Base-by-base conservation (phyloP, 1,284 basidiomycete species). In the Acaromyces ingoldii region DNA sequence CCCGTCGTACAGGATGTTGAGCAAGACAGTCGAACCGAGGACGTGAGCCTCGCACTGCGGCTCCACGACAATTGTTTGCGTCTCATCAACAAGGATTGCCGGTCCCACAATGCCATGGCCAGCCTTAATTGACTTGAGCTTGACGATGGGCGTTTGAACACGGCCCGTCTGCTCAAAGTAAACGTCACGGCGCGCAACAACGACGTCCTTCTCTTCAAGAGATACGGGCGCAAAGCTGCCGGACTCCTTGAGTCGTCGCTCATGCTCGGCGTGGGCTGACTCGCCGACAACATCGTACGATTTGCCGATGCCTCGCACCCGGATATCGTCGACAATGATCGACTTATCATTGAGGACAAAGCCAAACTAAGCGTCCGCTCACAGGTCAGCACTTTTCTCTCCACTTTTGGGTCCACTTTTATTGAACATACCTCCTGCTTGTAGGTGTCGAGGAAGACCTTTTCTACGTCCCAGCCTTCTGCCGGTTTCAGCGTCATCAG, bases 321-420 rank as follows among this genome's bases (percentile, higher is more conserved):
- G 90, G 76, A 97, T 80, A 77, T 96, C 91, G 74, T 95, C 91
- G 9, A 93, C 87, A 41, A 90, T 82, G 63, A 96, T 82, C 65
- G 73, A 57, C 44, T 87, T 87, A 38, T 81, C 83, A 55, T 89
- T 85, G 21, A 96, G 79, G 56, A 92, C 77, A 79, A 97, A 97
- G 1, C 92, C 93, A 70, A 97, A 98, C 76, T 91, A 88, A 3
- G 15, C 26, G 29, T 6, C 29, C 15, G n/a, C n/a, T 31, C 11
- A 5, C n/a, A 28, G 3, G 24, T 11, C 42, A 15, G 26, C 5
- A 13, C 6, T 33, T 7, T n/a, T 33, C 28, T 3, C 2, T 30
- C 6, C 40, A 41, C 6, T 5, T 24, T 7, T 22, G 19, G 10
- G 7, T 6, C 9, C 7, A 26, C 7, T 5, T 22, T 6, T 5